Evolutionary conservation across 148 eudicot genomes (phyloP).

Genomic region (Rhododendron kiyosumense): DNA sequence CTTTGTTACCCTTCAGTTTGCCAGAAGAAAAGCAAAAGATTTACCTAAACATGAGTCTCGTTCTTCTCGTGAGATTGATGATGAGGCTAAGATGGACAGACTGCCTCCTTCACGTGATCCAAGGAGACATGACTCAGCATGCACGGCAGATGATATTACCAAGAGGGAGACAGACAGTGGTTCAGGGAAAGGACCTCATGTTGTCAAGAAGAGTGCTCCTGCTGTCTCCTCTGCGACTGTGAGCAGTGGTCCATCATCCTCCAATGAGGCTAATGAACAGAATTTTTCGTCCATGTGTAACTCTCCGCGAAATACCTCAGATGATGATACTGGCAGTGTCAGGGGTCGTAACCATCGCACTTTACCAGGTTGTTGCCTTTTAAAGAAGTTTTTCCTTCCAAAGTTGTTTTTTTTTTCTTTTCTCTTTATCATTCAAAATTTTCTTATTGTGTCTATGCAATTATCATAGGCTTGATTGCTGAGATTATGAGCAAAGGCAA

Average conservation of each 20-base stretch:
- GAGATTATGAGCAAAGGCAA: conserved; percentile 89
- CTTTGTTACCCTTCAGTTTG: conserved; percentile 28
- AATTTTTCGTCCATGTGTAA: conserved; percentile 36
- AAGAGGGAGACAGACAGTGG: conserved; percentile 45
- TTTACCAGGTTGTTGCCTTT: conserved; percentile 68
- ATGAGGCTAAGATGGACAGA: conserved; percentile 53
- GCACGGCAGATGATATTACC: conserved; percentile 36
- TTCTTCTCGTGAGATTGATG: conserved; percentile 48
- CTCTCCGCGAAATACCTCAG: conserved; percentile 46
- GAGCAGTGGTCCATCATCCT: conserved; percentile 47
- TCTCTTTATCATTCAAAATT: neutral
- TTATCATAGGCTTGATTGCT: conserved; percentile 65
- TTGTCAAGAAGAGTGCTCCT: conserved; percentile 37
- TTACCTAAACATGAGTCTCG: conserved; percentile 43
- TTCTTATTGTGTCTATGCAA: conserved; percentile 5
- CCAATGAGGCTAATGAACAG: conserved; percentile 43
- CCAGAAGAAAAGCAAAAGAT: conserved; percentile 70
- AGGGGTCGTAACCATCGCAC: conserved; percentile 57
- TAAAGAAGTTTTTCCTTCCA: neutral
- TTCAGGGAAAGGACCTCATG: conserved; percentile 24
- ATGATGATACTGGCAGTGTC: conserved; percentile 44
- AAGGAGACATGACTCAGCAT: conserved; percentile 36
- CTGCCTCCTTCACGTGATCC: conserved; percentile 45
- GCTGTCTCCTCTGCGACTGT: conserved; percentile 32
- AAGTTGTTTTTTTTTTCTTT: neutral